These are phyloP conservation scores for Magnaporthiopsis poae DNA, from an alignment of 2,329 filamentous ascomycete genomes.

Conservation along the genomic window DNA sequence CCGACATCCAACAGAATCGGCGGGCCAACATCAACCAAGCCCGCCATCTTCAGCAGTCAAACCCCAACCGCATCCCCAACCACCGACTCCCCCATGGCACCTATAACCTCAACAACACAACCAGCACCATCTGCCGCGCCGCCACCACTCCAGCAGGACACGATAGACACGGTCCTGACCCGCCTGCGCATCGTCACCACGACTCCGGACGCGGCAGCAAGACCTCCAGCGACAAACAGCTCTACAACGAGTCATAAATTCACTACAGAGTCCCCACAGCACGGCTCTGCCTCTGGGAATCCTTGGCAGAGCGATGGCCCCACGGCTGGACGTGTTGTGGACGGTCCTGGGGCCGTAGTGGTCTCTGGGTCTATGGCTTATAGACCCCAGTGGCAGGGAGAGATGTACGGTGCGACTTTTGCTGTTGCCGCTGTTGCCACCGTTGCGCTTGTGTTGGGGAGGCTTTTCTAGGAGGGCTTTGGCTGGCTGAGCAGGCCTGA, in stretches of 20 bases:
- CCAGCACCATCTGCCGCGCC: not conserved
- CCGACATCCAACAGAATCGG: too few relatives aligned
- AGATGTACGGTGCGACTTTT: too few relatives aligned
- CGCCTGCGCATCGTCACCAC: not conserved
- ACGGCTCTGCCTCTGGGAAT: not conserved
- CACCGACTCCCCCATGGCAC: too few relatives aligned
- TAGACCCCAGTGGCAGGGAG: not conserved
- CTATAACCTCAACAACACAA: not conserved
- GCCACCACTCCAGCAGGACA: too few relatives aligned
- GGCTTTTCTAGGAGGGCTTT: too few relatives aligned
- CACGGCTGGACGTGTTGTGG: not conserved
- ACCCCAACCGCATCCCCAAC: not conserved
- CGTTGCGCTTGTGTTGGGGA: too few relatives aligned
- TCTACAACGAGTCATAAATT: not conserved
- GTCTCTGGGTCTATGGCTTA: not conserved
- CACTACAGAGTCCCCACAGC: not conserved
- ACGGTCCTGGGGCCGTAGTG: not conserved
- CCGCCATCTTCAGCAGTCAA: not conserved
- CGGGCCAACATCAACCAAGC: too few relatives aligned
- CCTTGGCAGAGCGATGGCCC: not conserved
- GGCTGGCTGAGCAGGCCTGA: too few relatives aligned
- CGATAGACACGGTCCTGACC: not conserved
- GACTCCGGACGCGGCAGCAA: too few relatives aligned
- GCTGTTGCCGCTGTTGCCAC: too few relatives aligned
- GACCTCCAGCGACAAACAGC: not conserved